Base-by-base conservation (phyloP, 2,329 filamentous ascomycete species). In the Chrysosporium queenslandicum region DNA sequence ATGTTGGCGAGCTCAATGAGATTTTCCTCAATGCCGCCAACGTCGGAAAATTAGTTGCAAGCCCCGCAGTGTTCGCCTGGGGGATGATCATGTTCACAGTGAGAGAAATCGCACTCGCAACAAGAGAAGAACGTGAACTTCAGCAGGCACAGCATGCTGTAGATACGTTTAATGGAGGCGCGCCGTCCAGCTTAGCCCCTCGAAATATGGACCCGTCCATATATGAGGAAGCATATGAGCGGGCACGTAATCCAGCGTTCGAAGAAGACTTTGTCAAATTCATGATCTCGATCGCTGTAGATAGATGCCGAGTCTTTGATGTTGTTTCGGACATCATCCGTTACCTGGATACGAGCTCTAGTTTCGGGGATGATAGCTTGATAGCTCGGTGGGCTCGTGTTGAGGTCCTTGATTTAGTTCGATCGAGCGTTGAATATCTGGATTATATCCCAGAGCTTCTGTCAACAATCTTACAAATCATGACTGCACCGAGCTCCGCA, bases 61-160 rank as follows among this genome's bases (percentile, higher is more conserved):
- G 80, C 52, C 87, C 87, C 1, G 81, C 86, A 16, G 77, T 87
- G 18, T 86, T 94, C 58, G 80, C 86, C 2, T 97, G 90, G 90
- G 81, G 83, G 3, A 73, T 91, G 45, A 78, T 95, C 23, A 74
- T 90, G 8, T 79, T 85, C 61, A 76, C 78, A 23, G 80, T 92
- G 71, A 80, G 81, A 58, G 71, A 80, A 39, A 78, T 79, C 11
- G 84, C 82, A 58, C 75, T 79, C 53, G 74, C 74, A 47, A 74
- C 83, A 42, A 80, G 79, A 36, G 82, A 85, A 63, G 62, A 59
- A n/a, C 65, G 71, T 50, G 70, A 74, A 54, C 56, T 68, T 47
- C 67, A 69, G 41, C 69, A 73, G 51, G 68, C 68, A 8, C 63
- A 71, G 29, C 68, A 60, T 55, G 68, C 69, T 39, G 64, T 69